Evolutionary conservation across 2,329 filamentous ascomycete species (phyloP).

Genomic region (Ophiostoma populinum): DNA sequence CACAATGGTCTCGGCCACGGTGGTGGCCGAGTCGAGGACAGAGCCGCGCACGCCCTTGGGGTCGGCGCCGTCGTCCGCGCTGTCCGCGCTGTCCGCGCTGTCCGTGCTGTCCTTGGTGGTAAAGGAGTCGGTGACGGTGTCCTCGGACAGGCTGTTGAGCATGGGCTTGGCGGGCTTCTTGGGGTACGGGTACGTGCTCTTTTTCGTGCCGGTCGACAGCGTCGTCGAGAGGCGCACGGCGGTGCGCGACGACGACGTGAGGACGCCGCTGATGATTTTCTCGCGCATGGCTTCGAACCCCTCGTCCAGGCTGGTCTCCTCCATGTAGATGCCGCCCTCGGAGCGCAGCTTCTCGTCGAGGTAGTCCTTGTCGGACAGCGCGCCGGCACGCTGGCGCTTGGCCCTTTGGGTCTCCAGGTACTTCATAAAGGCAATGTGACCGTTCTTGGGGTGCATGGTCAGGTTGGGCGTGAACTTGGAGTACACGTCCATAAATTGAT

Average conservation of each 20-base stretch:
- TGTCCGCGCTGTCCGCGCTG: no score
- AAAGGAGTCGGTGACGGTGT: constrained; percentile 8
- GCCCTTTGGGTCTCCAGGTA: neutral
- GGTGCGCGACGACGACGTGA: constrained; percentile 17
- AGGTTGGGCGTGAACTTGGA: constrained; percentile 9
- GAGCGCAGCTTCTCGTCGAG: neutral
- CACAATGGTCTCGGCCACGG: neutral
- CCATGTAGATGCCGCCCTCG: constrained; percentile 13
- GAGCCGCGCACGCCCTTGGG: neutral
- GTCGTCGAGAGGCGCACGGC: constrained; percentile 12
- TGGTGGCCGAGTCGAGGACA: neutral
- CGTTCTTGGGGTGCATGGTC: constrained; percentile 14
- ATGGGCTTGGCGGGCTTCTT: neutral
- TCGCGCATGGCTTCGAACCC: constrained; percentile 13
- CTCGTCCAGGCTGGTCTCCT: constrained; percentile 15
- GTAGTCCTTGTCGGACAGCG: neutral
- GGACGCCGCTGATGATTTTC: constrained; percentile 16
- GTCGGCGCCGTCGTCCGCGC: constrained; percentile 7
- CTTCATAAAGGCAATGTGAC: constrained; percentile 9
- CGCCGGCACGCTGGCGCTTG: no score
- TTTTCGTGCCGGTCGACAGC: neutral
- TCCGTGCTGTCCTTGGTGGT: no score
- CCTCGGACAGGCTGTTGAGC: constrained; percentile 1
- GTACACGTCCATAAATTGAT: constrained; percentile 14
- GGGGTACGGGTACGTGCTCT: neutral